phyloP scores from a whole-genome alignment of 2,329 filamentous ascomycete genomes.

The Hypoxylon sp. region DNA sequence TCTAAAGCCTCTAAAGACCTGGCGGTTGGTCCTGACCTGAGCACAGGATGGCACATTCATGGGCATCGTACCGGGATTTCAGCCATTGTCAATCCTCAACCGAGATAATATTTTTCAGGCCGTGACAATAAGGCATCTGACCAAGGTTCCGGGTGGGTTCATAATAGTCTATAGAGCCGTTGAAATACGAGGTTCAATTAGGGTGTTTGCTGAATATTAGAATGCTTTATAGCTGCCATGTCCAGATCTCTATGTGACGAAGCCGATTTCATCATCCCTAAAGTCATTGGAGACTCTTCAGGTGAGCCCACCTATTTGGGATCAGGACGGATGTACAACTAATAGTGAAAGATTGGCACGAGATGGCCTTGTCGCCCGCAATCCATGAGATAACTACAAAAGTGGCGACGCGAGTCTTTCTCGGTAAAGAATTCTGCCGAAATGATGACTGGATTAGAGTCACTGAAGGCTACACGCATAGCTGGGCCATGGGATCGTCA shows the following conservation, averaged over 20 bases:
- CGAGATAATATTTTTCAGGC: conserved; percentile 9
- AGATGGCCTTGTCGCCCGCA: conserved; percentile 48
- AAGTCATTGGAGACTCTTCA: conserved; percentile 28
- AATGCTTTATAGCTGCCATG: conserved; percentile 24
- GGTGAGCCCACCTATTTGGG: conserved; percentile 21
- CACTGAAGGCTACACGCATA: conserved; percentile 53
- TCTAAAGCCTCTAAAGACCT: too few species aligned
- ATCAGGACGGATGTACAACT: background rate
- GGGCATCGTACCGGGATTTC: conserved; percentile 10
- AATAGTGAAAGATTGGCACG: conserved; percentile 54
- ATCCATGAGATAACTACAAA: conserved; percentile 57
- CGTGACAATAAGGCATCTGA: conserved; percentile 15
- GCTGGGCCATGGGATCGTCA: conserved; percentile 48
- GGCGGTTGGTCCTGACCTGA: background rate
- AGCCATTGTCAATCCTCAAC: conserved; percentile 1
- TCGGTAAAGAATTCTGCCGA: conserved; percentile 57
- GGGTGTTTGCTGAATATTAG: background rate
- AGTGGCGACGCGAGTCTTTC: conserved; percentile 60
- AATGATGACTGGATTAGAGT: conserved; percentile 58
- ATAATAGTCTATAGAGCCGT: background rate
- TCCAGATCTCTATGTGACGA: conserved; percentile 40
- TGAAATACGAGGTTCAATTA: too few species aligned
- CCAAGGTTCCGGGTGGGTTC: conserved; percentile 15
- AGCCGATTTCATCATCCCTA: conserved; percentile 16
- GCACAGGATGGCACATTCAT: conserved; percentile 13